Percentiles rank a stretch among this genome's conserved stretches.
phyloP scores from a whole-genome alignment of 2,329 filamentous ascomycete species.

The Aspergillus ruber region DNA sequence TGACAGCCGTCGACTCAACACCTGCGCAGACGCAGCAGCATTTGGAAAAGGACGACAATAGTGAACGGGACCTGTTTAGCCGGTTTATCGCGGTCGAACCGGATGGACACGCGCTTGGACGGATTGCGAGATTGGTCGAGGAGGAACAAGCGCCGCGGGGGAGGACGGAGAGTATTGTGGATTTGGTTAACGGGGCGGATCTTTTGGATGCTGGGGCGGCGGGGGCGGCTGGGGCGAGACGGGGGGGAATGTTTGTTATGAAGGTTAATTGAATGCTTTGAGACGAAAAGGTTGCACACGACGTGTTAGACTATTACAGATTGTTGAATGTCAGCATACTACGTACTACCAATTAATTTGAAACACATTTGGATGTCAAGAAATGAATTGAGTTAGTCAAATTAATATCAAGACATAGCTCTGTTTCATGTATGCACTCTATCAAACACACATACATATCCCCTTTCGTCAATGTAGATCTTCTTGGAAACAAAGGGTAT shows the following conservation, averaged over 20 bases:
- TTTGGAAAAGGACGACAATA: constrained; percentile 1
- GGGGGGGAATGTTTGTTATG: constrained; percentile 29
- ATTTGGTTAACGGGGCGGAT: constrained; percentile 28
- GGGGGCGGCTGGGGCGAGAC: constrained; percentile 19
- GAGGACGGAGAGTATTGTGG: constrained; percentile 27
- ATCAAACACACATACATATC: constrained; percentile 3
- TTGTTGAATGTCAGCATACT: background rate
- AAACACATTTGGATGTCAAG: background rate
- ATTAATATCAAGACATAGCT: background rate
- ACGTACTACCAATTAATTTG: background rate
- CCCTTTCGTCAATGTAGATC: background rate
- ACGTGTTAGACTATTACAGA: too few species aligned
- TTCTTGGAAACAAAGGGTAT: background rate
- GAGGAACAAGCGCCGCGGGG: constrained; percentile 26
- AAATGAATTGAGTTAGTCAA: too few species aligned
- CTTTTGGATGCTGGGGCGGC: constrained; percentile 26
- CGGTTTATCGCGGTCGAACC: constrained; percentile 33
- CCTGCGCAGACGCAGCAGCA: constrained; percentile 14
- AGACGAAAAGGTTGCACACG: too few species aligned
- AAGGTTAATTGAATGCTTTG: constrained; percentile 16
- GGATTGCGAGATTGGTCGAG: constrained; percentile 31
- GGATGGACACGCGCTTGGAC: constrained; percentile 25
- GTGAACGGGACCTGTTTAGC: constrained; percentile 21
- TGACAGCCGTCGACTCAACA: constrained; percentile 28
- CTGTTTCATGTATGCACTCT: constrained; percentile 1